Evolutionary conservation across 1,284 basidiomycete species (phyloP), one percentile per base, ranked within the genome.

Genomic region (Hymenochaete sp.): DNA sequence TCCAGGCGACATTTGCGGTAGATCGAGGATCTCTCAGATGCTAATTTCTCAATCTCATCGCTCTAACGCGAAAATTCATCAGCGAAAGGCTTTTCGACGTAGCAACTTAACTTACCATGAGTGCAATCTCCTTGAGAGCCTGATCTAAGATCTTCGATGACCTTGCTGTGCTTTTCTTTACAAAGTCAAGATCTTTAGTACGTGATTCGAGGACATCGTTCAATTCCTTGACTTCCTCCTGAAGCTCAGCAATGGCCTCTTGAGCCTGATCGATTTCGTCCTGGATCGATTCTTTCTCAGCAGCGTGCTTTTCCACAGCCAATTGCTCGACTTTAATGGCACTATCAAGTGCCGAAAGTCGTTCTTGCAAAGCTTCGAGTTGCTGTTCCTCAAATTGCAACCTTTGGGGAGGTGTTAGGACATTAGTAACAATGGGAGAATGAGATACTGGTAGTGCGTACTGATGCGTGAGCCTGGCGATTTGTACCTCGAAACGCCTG

Each of bases 1-100:
- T 99, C 96, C 29, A 99, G 70, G 50, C 92, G 79, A 65, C 95
- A 98, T 57, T 86, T 85, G 16, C 93, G 77, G 62, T 96, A 98
- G 45, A 92, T 77, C 0, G 80, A 71, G 14, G 91, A 88, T 21
- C 96, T 74, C 56, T 98, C 93, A 14, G 91, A 71, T 0, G 82
- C 86, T 9, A 88, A 66, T 57, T 89, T 90, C 63, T 93, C 91
- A 50, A 98, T 97, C 57, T 93, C 85, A 60, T 95, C 92, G 56
- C 95, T 96, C 88, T 91, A 49, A 24, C 21, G 2, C 21, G 19
- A 36, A n/a, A 36, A 38, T 44, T 42, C 51, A 48, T 55, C 40
- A 36, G 44, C 32, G 32, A n/a, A n/a, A n/a, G n/a, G n/a, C n/a
- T n/a, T 27, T 4, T 26, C 18, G n/a, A 38, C 48, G 48, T 26